Percentiles rank a stretch among this genome's conserved stretches.
Conservation (phyloP, 768 basidiomycete species). For the Pulveroboletus sp. region DNA sequence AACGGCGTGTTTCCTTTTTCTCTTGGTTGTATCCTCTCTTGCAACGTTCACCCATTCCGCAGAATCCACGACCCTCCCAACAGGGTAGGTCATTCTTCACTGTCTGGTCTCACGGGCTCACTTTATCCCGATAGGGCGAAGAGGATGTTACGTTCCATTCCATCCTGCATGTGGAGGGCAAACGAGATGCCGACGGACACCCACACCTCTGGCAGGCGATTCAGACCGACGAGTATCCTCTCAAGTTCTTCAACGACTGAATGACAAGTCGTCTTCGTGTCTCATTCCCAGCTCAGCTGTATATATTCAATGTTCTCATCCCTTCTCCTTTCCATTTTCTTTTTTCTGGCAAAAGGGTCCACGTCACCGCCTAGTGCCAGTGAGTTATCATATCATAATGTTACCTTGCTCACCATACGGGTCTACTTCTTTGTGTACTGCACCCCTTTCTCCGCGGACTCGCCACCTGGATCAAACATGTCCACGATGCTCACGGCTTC, state of each 20-base stretch:
- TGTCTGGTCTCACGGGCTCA: conserved; percentile 3
- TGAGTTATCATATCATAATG: neutral
- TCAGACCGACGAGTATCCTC: conserved; percentile 50
- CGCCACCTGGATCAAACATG: neutral
- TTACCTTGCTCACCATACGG: neutral
- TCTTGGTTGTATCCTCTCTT: neutral
- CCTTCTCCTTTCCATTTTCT: conserved; percentile 2
- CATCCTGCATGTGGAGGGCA: conserved; percentile 56
- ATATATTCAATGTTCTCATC: neutral
- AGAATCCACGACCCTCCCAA: conserved; percentile 77
- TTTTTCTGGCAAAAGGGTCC: conserved; percentile 17
- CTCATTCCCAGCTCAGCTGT: neutral
- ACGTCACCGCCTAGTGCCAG: conserved; percentile 14
- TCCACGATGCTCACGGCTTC: conserved; percentile 4
- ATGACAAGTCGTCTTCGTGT: neutral
- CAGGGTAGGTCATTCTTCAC: conserved; percentile 36
- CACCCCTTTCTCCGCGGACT: conserved; percentile 8
- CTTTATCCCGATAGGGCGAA: conserved; percentile 42
- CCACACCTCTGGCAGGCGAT: conserved; percentile 62
- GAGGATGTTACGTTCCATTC: conserved; percentile 71
- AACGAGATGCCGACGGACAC: conserved; percentile 41
- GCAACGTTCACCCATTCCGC: conserved; percentile 8
- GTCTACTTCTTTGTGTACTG: neutral
- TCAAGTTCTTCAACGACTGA: conserved; percentile 35
- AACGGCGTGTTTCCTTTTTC: conserved; percentile 5